Evolutionary conservation across 345 rosid genomes (phyloP).

Genomic region (Sisymbrium irio): DNA sequence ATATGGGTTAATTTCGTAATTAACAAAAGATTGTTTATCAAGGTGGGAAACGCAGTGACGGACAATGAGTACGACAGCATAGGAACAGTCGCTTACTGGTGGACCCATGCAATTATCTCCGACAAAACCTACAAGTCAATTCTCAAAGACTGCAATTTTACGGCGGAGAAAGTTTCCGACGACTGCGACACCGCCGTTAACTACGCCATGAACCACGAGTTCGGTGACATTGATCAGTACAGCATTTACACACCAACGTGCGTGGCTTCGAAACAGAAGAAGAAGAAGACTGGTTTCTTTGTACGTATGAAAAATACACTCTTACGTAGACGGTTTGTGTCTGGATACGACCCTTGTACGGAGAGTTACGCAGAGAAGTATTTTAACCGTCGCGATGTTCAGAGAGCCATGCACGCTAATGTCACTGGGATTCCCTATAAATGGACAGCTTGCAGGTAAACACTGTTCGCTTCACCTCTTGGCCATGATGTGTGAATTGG

Average conservation of each 20-base stretch:
- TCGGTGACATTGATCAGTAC: constrained; percentile 82
- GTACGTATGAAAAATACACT: constrained; percentile 57
- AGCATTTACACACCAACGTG: constrained; percentile 86
- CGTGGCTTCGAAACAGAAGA: constrained; percentile 29
- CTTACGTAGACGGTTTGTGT: constrained; percentile 43
- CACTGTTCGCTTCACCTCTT: not conserved
- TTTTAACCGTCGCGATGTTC: constrained; percentile 67
- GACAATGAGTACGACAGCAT: constrained; percentile 71
- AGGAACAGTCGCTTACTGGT: constrained; percentile 86
- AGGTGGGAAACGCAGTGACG: constrained; percentile 91
- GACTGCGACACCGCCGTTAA: constrained; percentile 54
- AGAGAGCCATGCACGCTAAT: constrained; percentile 87
- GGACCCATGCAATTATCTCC: constrained; percentile 88
- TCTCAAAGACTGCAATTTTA: constrained; percentile 65
- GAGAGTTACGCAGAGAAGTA: constrained; percentile 86
- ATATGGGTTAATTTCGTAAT: not conserved
- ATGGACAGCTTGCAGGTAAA: constrained; percentile 94
- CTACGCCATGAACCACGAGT: constrained; percentile 68
- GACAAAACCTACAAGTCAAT: constrained; percentile 67
- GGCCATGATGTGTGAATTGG: not conserved
- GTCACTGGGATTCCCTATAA: constrained; percentile 65
- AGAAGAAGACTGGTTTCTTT: not conserved
- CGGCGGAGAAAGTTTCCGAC: constrained; percentile 39
- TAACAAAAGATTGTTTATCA: not conserved
- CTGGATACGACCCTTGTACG: constrained; percentile 87